Conservation (phyloP, 2,329 filamentous ascomycete genomes). For the Cercospora janseana region DNA sequence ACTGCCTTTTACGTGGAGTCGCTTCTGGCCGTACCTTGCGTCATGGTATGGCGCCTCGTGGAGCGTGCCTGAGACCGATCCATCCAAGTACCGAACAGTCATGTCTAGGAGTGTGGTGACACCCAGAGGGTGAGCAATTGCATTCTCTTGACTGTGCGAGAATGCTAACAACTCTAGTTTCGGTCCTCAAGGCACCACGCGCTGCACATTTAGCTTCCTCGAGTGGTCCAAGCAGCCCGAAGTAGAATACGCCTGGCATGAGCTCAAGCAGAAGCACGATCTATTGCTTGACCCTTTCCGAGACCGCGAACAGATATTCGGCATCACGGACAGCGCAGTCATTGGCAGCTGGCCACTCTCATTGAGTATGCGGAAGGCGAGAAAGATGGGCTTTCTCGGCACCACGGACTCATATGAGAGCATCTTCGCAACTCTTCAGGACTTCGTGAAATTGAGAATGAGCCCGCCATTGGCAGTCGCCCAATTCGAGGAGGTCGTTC, state of each 20-base stretch:
- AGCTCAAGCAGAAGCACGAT: conserved; percentile 19
- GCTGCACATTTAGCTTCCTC: conserved; percentile 20
- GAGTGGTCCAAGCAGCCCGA: conserved; percentile 48
- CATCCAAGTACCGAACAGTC: conserved; percentile 16
- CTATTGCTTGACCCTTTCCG: conserved; percentile 30
- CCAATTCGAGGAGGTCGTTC: conserved; percentile 1
- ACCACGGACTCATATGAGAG: conserved; percentile 46
- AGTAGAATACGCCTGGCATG: conserved; percentile 46
- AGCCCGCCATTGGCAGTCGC: conserved; percentile 15
- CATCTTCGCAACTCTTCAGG: conserved; percentile 39
- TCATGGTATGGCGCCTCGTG: conserved; percentile 40
- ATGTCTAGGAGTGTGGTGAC: conserved; percentile 18
- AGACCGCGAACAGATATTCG: conserved; percentile 34
- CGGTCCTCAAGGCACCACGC: conserved; percentile 19
- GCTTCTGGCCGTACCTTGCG: conserved; percentile 49
- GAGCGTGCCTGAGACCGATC: conserved; percentile 21
- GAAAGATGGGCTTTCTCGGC: conserved; percentile 47
- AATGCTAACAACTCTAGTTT: conserved; percentile 16
- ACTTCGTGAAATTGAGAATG: conserved; percentile 40
- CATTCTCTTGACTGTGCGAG: not conserved
- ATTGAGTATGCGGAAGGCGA: conserved; percentile 38
- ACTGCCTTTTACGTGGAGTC: conserved; percentile 46
- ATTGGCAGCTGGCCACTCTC: conserved; percentile 37
- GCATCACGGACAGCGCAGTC: conserved; percentile 25
- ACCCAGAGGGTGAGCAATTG: conserved; percentile 20